Percentiles rank a stretch among this genome's conserved stretches.
phyloP scores from a whole-genome alignment of 208 protist species.

The Leishmania major region DNA sequence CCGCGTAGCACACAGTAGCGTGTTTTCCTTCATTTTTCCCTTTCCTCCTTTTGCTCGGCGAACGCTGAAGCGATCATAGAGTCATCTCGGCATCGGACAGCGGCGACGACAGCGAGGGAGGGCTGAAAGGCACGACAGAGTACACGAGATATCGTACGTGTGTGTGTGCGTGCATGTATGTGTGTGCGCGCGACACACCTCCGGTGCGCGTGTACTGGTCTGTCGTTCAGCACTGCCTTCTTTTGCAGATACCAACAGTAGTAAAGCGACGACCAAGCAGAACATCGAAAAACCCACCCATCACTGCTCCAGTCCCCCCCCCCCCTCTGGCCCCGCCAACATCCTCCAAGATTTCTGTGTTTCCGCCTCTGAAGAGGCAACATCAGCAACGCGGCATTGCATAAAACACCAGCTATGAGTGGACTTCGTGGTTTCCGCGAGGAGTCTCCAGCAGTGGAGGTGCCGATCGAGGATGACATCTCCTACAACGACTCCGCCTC shows the following conservation, averaged over 20 bases:
- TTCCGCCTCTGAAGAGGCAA: background rate
- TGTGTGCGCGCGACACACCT: background rate
- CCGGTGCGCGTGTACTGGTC: background rate
- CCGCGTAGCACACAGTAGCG: background rate
- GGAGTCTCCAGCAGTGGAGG: constrained; percentile 15
- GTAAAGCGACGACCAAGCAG: background rate
- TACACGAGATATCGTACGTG: too few species aligned
- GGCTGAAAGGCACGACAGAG: background rate
- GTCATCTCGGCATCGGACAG: background rate
- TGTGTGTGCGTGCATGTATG: too few species aligned
- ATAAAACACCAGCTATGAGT: background rate
- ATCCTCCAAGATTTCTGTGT: background rate
- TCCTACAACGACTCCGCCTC: constrained; percentile 34
- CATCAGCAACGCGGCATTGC: background rate
- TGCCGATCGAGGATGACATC: constrained; percentile 20
- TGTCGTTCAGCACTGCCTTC: background rate
- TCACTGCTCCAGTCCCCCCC: background rate
- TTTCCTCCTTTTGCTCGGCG: background rate
- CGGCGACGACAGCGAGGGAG: background rate
- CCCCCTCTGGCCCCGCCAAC: background rate
- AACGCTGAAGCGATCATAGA: background rate
- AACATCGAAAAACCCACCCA: background rate
- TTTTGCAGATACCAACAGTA: background rate
- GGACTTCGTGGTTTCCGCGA: constrained; percentile 22
- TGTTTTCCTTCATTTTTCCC: background rate